Evolutionary conservation across 805 yeast genomes (phyloP).

Genomic region (Yarrowia keelungensis): DNA sequence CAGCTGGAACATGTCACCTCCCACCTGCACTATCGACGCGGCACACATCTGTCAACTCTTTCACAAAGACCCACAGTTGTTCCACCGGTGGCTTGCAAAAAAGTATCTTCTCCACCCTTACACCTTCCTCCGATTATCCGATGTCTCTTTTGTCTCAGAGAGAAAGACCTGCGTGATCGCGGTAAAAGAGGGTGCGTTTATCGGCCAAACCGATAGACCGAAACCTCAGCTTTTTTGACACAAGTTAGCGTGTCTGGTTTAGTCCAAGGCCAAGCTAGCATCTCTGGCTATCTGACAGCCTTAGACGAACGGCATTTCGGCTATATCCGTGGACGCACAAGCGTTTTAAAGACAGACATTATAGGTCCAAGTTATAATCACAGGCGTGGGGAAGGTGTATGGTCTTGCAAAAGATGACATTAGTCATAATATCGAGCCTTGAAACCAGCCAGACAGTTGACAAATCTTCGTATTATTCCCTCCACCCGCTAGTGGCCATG

Average conservation of each 20-base stretch:
- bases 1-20: conserved; percentile 10
- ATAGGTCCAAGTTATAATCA: no score
- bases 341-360: no score
- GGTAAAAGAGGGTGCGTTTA: not conserved
- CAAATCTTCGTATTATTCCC: no score
- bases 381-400: no score
- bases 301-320: conserved; percentile 5
- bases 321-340: not conserved
- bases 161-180: not conserved
- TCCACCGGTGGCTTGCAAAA: no score
- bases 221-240: not conserved
- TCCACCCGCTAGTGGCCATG: not conserved
- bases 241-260: not conserved
- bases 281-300: conserved; percentile 2
- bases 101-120: no score
- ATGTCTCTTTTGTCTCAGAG: not conserved
- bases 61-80: conserved; percentile 10
- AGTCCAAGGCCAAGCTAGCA: conserved; percentile 1
- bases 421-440: not conserved
- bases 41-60: conserved; percentile 18
- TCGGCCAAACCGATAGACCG: not conserved
- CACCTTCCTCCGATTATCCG: not conserved
- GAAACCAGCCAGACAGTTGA: no score
- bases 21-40: conserved; percentile 36
- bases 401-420: not conserved